phyloP scores from a whole-genome alignment of 306 rosid genomes.

The Ochetophila trinervis region DNA sequence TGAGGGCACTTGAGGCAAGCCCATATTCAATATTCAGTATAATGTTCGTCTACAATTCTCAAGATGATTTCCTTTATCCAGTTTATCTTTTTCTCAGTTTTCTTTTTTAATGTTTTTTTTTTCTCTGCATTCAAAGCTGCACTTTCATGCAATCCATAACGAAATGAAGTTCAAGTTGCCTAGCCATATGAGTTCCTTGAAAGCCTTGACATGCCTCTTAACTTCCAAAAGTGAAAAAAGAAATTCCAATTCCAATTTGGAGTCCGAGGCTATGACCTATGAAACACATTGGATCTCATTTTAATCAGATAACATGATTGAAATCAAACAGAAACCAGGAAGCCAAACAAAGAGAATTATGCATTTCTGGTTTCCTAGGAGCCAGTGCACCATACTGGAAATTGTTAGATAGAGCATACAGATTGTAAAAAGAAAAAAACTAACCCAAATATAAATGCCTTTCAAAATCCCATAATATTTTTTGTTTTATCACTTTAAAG shows the following conservation, averaged over 20 bases:
- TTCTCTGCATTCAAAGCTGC: constrained; percentile 8
- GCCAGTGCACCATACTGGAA: constrained; percentile 29
- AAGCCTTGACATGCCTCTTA: constrained; percentile 9
- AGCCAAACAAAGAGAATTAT: constrained; percentile 2
- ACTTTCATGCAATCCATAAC: constrained; percentile 19
- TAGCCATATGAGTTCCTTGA: constrained; percentile 5
- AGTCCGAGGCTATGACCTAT: background rate
- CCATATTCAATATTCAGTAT: constrained; percentile 42
- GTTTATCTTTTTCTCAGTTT: constrained; percentile 5
- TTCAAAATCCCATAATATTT: constrained; percentile 9
- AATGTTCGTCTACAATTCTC: constrained; percentile 25
- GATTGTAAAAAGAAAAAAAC: background rate
- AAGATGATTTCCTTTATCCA: constrained; percentile 12
- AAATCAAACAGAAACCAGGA: constrained; percentile 13
- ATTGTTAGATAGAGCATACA: constrained; percentile 20
- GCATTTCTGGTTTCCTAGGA: constrained; percentile 8
- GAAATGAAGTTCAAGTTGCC: constrained; percentile 15
- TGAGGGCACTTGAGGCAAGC: constrained; percentile 61
- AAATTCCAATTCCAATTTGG: constrained; percentile 5
- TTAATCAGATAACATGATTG: background rate
- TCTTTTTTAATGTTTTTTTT: constrained; percentile 7
- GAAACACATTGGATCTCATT: constrained; percentile 3
- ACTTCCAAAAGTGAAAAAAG: constrained; percentile 15
- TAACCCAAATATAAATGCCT: background rate
- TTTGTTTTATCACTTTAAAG: background rate